Conservation (phyloP, 2,329 filamentous ascomycete genomes). For the Exophiala spinifera region DNA sequence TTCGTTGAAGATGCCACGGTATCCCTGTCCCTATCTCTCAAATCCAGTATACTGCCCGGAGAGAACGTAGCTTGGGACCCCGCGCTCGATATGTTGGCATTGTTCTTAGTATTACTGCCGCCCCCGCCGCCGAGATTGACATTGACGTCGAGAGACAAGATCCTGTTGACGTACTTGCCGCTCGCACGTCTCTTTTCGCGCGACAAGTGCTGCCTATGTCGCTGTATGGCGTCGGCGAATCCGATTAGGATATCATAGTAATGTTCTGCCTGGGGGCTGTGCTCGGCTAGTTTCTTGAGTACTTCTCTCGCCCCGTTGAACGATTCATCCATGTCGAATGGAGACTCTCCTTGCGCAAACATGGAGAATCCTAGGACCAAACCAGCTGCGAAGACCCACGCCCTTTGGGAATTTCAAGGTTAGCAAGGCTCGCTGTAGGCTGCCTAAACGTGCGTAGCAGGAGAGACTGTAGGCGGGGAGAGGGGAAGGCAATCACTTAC, state of each 20-base stretch:
- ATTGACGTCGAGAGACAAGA: constrained; percentile 34
- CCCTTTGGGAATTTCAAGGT: constrained; percentile 35
- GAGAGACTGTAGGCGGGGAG: too few species aligned
- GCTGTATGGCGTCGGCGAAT: constrained; percentile 45
- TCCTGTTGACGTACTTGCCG: constrained; percentile 36
- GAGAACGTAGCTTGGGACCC: constrained; percentile 8
- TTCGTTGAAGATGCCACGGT: neutral
- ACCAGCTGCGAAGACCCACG: constrained; percentile 56
- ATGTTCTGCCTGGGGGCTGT: constrained; percentile 56
- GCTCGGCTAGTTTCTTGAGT: constrained; percentile 46
- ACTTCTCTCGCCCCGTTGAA: constrained; percentile 53
- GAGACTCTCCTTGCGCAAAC: constrained; percentile 49
- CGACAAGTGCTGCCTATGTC: constrained; percentile 39
- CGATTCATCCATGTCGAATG: constrained; percentile 47
- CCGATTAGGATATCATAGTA: constrained; percentile 56
- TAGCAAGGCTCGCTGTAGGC: neutral
- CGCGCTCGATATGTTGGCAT: too few species aligned
- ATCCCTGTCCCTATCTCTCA: neutral
- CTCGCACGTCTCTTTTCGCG: constrained; percentile 31
- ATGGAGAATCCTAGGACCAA: constrained; percentile 57
- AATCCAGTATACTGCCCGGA: neutral
- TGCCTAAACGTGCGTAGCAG: too few species aligned
- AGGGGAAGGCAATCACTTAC: constrained; percentile 36
- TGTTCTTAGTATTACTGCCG: too few species aligned
- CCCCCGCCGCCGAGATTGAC: too few species aligned